Percentiles rank a stretch among this genome's conserved stretches.
Conservation (phyloP, 768 basidiomycete species). For the Russula lepida region DNA sequence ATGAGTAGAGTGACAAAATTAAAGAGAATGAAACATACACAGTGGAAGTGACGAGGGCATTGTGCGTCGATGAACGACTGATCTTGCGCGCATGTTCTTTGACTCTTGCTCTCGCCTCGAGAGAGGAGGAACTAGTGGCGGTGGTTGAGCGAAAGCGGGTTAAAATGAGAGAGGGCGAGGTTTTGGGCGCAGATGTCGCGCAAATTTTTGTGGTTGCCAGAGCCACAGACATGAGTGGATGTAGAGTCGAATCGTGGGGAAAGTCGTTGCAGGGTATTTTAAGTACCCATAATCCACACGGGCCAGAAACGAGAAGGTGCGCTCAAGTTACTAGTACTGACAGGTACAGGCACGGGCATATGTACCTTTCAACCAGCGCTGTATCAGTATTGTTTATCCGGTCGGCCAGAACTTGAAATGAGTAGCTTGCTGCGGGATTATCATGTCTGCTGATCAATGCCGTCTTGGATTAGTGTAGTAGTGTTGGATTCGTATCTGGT, state of each 20-base stretch:
- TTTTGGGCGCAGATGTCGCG: constrained; percentile 33
- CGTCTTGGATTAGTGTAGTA: too few species aligned
- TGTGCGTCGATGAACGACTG: constrained; percentile 54
- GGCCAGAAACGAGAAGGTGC: too few species aligned
- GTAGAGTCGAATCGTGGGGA: background rate
- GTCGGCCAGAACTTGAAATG: too few species aligned
- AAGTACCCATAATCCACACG: too few species aligned
- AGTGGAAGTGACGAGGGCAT: constrained; percentile 53
- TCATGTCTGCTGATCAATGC: too few species aligned
- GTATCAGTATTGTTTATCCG: too few species aligned
- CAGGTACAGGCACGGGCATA: too few species aligned
- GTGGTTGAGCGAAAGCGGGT: constrained; percentile 45
- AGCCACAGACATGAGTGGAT: constrained; percentile 32
- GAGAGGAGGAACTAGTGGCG: constrained; percentile 41
- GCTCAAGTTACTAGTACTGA: too few species aligned
- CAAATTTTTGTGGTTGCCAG: constrained; percentile 35
- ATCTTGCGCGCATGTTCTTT: constrained; percentile 68
- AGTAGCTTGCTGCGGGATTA: too few species aligned
- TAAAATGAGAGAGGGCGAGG: constrained; percentile 29
- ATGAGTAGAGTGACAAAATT: background rate
- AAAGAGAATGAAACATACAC: constrained; percentile 38
- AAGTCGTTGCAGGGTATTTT: too few species aligned
- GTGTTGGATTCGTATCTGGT: too few species aligned
- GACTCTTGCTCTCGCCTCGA: constrained; percentile 77
- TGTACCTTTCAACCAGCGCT: too few species aligned